Base-by-base conservation (phyloP, 1,139 yeast species). In the Blastobotrys malaysiensis region DNA sequence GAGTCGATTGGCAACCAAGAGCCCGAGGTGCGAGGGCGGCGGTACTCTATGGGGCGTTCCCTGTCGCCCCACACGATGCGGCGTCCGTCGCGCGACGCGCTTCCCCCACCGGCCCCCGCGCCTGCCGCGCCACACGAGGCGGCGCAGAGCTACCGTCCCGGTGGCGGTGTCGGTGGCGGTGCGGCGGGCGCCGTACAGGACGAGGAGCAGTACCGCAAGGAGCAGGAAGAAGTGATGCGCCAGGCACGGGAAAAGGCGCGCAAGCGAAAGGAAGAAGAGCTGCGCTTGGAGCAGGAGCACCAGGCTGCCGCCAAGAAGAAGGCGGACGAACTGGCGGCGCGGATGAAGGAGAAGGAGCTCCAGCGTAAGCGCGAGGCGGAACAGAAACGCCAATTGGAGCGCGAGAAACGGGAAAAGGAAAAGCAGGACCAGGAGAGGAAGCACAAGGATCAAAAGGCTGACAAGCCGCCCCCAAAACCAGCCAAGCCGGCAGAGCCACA, bases 341-440 rank as follows among this genome's bases (percentile, higher is more conserved):
- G 61, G 52, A 61, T 65, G 24, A 69, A 59, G 43, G 67, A 63
- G 51, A 56, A 56, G 45, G 57, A 55, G 62, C 77, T 49, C 75
- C 78, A 51, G 75, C 73, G 62, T 74, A 73, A 61, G 67, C 78
- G 63, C 73, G 76, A 65, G 74, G 76, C 59, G 55, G 61, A 51
- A 43, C 22, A 43, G 14, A 49, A 21, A 24, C 19, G 24, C 50
- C n/a, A 48, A 11, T 43, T 52, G 45, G 50, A 48, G 26, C 45
- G 51, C 20, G 48, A 48, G 21, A 45, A 36, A 27, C 21, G 26
- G 48, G 19, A 49, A n/a, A 43, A 56, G 48, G 50, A 50, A 74
- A 77, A 66, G 74, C 77, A 58, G 55, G 62, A 52, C 48, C 57
- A 56, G 63, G 73, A 46, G 69, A 72, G 52, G 71, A 73, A 43